Conservation (phyloP, 179 eudicot genomes). For the Beta corolliflora region DNA sequence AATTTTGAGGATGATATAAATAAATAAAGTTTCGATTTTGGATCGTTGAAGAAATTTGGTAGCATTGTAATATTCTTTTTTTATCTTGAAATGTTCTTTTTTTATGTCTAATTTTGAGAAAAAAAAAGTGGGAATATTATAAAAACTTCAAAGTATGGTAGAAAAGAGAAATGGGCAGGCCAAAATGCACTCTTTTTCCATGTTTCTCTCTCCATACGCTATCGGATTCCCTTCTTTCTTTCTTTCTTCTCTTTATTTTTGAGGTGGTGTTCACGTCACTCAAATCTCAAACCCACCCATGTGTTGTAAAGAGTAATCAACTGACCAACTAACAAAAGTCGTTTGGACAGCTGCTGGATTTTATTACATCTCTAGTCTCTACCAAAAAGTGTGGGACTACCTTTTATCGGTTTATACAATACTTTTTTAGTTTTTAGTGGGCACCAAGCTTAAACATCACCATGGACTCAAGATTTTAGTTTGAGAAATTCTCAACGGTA, state of each 20-base stretch:
- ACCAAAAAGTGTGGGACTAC: too few relatives aligned
- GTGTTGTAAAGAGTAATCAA: constrained; percentile 26
- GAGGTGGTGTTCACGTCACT: constrained; percentile 24
- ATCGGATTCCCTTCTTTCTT: constrained; percentile 15
- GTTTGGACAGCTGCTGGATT: constrained; percentile 18
- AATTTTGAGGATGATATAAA: not conserved
- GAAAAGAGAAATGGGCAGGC: constrained; percentile 10
- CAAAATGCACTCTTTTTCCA: constrained; percentile 16
- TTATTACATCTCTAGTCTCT: not conserved
- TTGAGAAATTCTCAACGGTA: too few relatives aligned
- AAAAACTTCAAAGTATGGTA: not conserved
- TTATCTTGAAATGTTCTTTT: not conserved
- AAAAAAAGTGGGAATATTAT: not conserved
- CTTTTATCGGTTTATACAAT: too few relatives aligned
- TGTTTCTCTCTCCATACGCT: constrained; percentile 18
- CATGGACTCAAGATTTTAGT: too few relatives aligned
- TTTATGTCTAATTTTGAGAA: too few relatives aligned
- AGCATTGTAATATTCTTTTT: not conserved
- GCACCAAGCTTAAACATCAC: too few relatives aligned
- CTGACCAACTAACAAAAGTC: constrained; percentile 18
- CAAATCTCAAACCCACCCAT: not conserved
- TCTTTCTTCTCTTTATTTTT: too few relatives aligned
- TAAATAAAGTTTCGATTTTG: too few relatives aligned
- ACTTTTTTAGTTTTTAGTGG: too few relatives aligned
- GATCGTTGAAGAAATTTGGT: too few relatives aligned